phyloP scores from a whole-genome alignment of 2,329 filamentous ascomycete species.

The Phyllosticta paracitricarpa region DNA sequence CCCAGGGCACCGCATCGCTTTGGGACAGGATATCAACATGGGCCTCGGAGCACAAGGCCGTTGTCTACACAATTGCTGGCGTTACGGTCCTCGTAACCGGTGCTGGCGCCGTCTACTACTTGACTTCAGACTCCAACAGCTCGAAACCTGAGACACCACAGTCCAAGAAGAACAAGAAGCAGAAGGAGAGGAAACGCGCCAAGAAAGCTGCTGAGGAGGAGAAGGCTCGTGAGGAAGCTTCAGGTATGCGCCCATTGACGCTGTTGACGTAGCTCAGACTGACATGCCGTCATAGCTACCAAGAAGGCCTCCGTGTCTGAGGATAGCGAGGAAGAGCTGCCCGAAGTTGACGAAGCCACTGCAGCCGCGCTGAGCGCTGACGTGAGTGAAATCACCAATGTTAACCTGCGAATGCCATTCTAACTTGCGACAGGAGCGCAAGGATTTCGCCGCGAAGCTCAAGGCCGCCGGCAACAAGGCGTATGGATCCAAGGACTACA shows the following conservation, averaged over 20 bases:
- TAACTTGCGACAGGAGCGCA: slow-evolving; percentile 16
- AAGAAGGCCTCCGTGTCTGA: slow-evolving; percentile 29
- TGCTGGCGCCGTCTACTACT: slow-evolving; percentile 87
- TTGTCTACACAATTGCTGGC: slow-evolving; percentile 93
- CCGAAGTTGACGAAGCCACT: slow-evolving; percentile 38
- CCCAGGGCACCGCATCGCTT: slow-evolving; percentile 49
- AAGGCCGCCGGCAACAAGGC: slow-evolving; percentile 96
- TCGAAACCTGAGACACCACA: slow-evolving; percentile 23
- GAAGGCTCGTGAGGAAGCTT: slow-evolving; percentile 32
- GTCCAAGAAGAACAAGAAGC: slow-evolving; percentile 61
- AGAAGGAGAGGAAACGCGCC: slow-evolving; percentile 81
- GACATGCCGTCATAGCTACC: slow-evolving; percentile 16
- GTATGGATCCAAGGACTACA: slow-evolving; percentile 89
- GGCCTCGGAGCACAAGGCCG: slow-evolving; percentile 90
- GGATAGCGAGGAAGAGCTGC: slow-evolving; percentile 35
- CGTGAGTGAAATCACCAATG: not conserved
- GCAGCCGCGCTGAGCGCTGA: slow-evolving; percentile 35
- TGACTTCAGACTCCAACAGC: slow-evolving; percentile 49
- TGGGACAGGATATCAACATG: slow-evolving; percentile 88
- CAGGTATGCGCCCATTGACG: slow-evolving; percentile 11
- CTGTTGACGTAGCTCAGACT: not conserved
- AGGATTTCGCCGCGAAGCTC: slow-evolving; percentile 31
- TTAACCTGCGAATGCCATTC: not conserved
- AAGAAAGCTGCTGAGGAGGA: slow-evolving; percentile 57
- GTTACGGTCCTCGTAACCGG: slow-evolving; percentile 85